These are phyloP conservation scores for Cercospora berteroae DNA, from an alignment of 2,329 filamentous ascomycete species.

Conservation along the genomic window DNA sequence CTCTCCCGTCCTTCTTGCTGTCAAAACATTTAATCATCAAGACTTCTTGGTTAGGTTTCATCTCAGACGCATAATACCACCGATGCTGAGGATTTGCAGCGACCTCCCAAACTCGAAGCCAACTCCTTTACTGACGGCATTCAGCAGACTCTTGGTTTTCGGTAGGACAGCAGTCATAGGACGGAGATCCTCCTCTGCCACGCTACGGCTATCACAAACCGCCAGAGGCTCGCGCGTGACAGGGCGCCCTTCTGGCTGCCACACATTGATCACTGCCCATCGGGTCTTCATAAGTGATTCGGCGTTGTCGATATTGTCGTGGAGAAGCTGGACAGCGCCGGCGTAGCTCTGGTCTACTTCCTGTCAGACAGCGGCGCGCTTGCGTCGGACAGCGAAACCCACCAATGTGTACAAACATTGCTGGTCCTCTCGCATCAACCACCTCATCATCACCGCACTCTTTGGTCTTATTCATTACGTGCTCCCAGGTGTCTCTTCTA, in stretches of 20 bases:
- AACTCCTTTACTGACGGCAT: not conserved
- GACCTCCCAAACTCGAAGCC: constrained; percentile 11
- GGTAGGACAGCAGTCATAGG: no score
- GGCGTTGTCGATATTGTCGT: constrained; percentile 1
- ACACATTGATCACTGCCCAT: constrained; percentile 6
- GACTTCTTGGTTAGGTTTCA: constrained; percentile 7
- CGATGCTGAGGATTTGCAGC: constrained; percentile 4
- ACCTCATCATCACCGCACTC: not conserved
- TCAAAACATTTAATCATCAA: constrained; percentile 12
- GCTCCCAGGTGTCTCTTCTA: not conserved
- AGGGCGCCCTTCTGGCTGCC: constrained; percentile 1
- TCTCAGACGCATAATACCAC: constrained; percentile 6
- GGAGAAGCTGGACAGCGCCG: constrained; percentile 2
- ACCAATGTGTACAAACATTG: not conserved
- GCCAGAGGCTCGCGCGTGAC: constrained; percentile 4
- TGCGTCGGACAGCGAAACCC: not conserved
- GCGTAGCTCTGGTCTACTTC: not conserved
- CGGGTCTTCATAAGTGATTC: not conserved
- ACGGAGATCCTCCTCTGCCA: not conserved
- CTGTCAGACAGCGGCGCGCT: not conserved
- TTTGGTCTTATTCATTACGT: not conserved
- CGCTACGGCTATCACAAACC: constrained; percentile 5
- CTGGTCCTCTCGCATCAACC: not conserved
- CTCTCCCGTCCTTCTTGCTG: constrained; percentile 8
- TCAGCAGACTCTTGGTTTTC: no score